Conservation (phyloP, 2,329 filamentous ascomycete genomes). For the Aureobasidium zeae region DNA sequence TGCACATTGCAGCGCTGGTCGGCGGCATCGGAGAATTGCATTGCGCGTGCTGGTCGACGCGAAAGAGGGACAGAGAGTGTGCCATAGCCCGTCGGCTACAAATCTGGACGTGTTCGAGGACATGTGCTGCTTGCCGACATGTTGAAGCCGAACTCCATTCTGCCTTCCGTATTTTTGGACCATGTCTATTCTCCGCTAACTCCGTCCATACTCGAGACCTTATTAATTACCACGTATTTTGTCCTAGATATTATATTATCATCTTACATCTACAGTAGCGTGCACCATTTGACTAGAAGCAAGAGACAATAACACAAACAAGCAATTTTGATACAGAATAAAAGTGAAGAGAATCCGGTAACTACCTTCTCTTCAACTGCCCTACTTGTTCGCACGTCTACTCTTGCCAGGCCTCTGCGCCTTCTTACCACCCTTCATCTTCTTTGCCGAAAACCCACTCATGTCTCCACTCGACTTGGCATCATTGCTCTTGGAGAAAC, state of each 20-base stretch:
- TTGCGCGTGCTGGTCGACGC: conserved; percentile 6
- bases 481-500: conserved; percentile 81
- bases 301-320: no score
- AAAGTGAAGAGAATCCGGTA: no score
- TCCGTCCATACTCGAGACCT: no score
- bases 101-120: conserved; percentile 29
- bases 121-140: conserved; percentile 16
- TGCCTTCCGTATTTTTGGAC: no score
- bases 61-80: conserved; percentile 49
- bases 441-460: conserved; percentile 67
- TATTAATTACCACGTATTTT: no score
- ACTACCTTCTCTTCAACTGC: no score
- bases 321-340: no score
- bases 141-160: conserved; percentile 8
- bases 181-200: no score
- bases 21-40: conserved; percentile 13
- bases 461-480: conserved; percentile 74
- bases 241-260: no score
- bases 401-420: conserved; percentile 28
- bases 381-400: conserved; percentile 27
- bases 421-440: conserved; percentile 60
- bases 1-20: conserved; percentile 17
- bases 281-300: no score
- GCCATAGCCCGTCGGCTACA: conserved; percentile 52
- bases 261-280: no score